Conservation (phyloP, 1,139 yeast species). For the Suhomyces bribrorum region DNA sequence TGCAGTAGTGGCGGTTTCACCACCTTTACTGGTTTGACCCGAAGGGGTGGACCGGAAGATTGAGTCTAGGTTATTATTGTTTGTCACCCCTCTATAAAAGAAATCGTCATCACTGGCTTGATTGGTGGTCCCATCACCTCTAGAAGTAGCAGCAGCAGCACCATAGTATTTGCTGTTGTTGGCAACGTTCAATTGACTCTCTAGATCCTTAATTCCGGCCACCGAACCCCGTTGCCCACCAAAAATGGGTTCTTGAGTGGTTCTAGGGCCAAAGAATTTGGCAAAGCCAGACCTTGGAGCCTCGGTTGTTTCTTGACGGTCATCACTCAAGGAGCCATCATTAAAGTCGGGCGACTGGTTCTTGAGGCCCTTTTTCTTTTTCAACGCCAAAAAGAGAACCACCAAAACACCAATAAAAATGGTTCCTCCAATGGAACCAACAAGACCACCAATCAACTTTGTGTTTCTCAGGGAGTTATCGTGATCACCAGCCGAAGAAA, state of each 20-base stretch:
- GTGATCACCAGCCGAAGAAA: conserved; percentile 12
- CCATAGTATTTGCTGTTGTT: conserved; percentile 19
- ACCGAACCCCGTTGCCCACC: conserved; percentile 16
- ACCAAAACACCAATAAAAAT: conserved; percentile 43
- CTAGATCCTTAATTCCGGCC: conserved; percentile 26
- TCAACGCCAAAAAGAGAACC: conserved; percentile 38
- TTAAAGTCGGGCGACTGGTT: conserved; percentile 51
- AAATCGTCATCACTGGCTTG: conserved; percentile 34
- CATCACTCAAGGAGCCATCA: conserved; percentile 20
- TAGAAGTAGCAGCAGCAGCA: conserved; percentile 16
- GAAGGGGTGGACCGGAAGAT: conserved; percentile 34
- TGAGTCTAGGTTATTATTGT: conserved; percentile 45
- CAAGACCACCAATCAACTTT: conserved; percentile 48
- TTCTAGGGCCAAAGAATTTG: conserved; percentile 32
- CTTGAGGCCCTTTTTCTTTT: conserved; percentile 34
- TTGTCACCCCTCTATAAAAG: conserved; percentile 50
- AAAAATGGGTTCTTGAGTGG: conserved; percentile 15
- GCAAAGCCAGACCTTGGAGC: conserved; percentile 27
- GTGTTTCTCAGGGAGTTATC: conserved; percentile 30
- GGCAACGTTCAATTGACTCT: conserved; percentile 23
- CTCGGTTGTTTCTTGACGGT: conserved; percentile 12
- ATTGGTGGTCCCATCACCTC: conserved; percentile 15
- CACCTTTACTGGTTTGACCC: conserved; percentile 21
- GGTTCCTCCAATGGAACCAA: conserved; percentile 51
- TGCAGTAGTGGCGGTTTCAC: conserved; percentile 15